Evolutionary conservation across 768 basidiomycete genomes (phyloP), one percentile per base, ranked within the genome.

Genomic region (Mycena galericulata): DNA sequence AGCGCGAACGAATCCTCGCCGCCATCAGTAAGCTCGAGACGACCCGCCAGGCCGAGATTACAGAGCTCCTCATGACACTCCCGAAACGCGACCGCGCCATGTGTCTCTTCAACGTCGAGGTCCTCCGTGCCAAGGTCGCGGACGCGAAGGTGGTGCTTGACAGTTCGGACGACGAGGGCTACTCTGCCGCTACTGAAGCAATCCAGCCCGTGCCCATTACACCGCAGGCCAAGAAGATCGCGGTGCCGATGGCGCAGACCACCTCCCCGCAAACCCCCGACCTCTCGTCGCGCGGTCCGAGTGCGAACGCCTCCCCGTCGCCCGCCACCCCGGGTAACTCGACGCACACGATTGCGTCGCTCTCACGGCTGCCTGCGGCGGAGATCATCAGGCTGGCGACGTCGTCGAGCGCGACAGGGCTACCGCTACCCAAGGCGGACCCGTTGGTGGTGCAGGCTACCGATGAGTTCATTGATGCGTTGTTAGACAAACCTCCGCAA

Each of bases 51-150:
- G 75, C 74, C 3, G 91, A 93, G 69, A 84, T 97, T 49, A 89
- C 91, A 0, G 93, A 92, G 26, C 83, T 97, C 56, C 80, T 97
- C 38, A 93, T 96, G 91, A 91, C 90, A 72, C 84, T 97, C 20
- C 90, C 93, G 1, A 97, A 96, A 79, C 89, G 92, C 67, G 96
- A 97, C 71, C 88, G 95, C 17, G 95, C 94, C 0, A 87, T 97
- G 89, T 96, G 95, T 79, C 82, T 97, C 43, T 97, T 97, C 85
- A 97, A 95, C 70, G 83, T 85, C 15, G 94, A 96, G 72, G 86
- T 94, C 30, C 84, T 97, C 27, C 86, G 89, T 56, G 84, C 82
- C 24, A 97, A 97, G 81, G 82, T 97, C 22, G 86, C 86, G 1
- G 95, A 96, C 71, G 96, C 96, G 18, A 93, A 91, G 81, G 82